Evolutionary conservation across 495 filamentous ascomycete genomes (phyloP), one percentile per base, ranked within the genome.

Genomic region (Podospora pseudoanserina): DNA sequence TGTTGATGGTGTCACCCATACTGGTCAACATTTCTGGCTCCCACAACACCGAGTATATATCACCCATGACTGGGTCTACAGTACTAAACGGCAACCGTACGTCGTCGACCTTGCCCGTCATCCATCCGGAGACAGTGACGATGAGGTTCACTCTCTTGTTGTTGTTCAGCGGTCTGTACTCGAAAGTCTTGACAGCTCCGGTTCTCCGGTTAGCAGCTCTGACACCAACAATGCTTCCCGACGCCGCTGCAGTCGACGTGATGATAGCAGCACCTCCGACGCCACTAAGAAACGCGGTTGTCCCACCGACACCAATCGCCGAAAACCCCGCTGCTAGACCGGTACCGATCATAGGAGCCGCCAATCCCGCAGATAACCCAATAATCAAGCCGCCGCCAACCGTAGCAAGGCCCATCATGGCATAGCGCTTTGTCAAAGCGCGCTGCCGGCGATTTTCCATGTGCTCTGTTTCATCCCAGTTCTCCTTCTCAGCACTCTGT

Each of bases 1-100:
- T 97, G 71, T 97, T 97, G 72, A 99, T 98, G 26, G 95, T 99
- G 65, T 93, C 90, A 84, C 95, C 95, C 91, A 97, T 98, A 74
- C 91, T 95, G 60, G 86, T 90, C 70, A 99, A 85, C 94, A 99
- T 96, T 71, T 99, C 95, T 4, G 95, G 96, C 78, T 99, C 95
- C 96, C 96, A 99, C 64, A 94, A 83, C 9, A 99, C 89, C 0
- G 96, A 98, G 79, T 98, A 99, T 23, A 99, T 86, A 80, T 99
- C 95, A 39, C 95, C 95, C 95, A 99, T 98, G 67, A 97, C 87
- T 0, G 95, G 93, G 77, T 98, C 94, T 3, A 99, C 89, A 2
- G 95, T 99, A 79, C 92, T 96, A 78, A 88, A 99, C 16, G 95
- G 95, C 68, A 99, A 77, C 66, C 95, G 91, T 54, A 98, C 93